phyloP scores from a whole-genome alignment of 176 grass and related monocot genomes.

The Ensete ventricosum region DNA sequence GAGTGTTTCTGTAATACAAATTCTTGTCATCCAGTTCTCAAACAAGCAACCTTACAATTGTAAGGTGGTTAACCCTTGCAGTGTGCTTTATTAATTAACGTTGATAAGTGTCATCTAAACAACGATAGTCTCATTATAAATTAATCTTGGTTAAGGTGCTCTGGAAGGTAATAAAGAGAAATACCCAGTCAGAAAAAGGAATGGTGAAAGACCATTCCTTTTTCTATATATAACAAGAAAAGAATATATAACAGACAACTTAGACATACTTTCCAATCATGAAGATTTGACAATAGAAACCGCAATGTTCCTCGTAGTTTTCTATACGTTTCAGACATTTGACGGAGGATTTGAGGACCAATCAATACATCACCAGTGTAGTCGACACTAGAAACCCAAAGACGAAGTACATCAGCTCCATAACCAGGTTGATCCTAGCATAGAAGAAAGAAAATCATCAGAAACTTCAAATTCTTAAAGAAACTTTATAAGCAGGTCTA shows the following conservation, averaged over 20 bases:
- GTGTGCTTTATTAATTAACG: background rate
- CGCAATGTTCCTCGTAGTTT: slow-evolving; percentile 90
- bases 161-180: background rate
- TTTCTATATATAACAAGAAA: background rate
- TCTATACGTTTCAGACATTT: slow-evolving; percentile 96
- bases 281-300: slow-evolving; percentile 91
- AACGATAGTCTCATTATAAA: background rate
- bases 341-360: slow-evolving; percentile 65
- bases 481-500: background rate
- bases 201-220: background rate
- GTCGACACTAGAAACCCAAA: slow-evolving; percentile 99
- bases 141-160: background rate
- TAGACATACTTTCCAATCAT: slow-evolving; percentile 82
- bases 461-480: slow-evolving; percentile 2
- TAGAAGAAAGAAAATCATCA: slow-evolving; percentile 21
- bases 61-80: no score
- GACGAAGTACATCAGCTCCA: slow-evolving; percentile 87
- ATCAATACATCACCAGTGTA: slow-evolving; percentile 77
- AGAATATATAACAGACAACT: slow-evolving; percentile 16
- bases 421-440: slow-evolving; percentile 73
- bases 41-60: no score
- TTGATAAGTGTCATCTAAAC: background rate
- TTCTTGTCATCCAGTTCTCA: no score
- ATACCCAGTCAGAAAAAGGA: background rate
- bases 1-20: no score